A percentile compares a stretch with the other conserved stretches of the same genome.
These are phyloP conservation scores for Colletotrichum australisinense DNA, from an alignment of 2,329 filamentous ascomycete genomes.

Conservation along the genomic window DNA sequence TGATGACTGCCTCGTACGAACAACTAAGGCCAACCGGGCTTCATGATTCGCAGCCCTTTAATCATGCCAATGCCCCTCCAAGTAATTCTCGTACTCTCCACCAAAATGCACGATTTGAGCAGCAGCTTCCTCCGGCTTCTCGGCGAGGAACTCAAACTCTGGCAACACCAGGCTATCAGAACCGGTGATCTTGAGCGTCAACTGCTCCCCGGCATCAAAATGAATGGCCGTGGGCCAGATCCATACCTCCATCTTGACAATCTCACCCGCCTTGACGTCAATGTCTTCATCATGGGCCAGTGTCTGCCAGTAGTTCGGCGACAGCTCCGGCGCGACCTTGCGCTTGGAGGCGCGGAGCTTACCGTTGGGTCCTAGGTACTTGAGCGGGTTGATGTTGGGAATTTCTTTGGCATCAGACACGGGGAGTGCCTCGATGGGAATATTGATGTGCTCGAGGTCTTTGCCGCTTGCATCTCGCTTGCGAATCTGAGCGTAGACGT, in stretches of 20 bases:
- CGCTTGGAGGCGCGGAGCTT: slow-evolving; percentile 7
- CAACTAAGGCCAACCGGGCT: neutral
- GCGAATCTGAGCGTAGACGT: slow-evolving; percentile 4
- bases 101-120: neutral
- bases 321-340: neutral
- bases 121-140: neutral
- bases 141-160: neutral
- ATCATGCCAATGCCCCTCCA: neutral
- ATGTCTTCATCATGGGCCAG: slow-evolving; percentile 1
- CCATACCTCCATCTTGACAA: slow-evolving; percentile 2
- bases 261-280: neutral
- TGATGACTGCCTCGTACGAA: too few species aligned
- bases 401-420: neutral
- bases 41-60: neutral
- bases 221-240: slow-evolving; percentile 13
- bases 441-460: slow-evolving; percentile 8
- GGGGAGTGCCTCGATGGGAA: neutral
- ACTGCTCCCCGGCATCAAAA: slow-evolving; percentile 5
- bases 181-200: neutral
- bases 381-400: slow-evolving; percentile 13
- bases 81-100: neutral
- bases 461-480: slow-evolving; percentile 5
- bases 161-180: neutral
- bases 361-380: slow-evolving; percentile 9
- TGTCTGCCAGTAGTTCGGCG: neutral